Base-by-base conservation (phyloP, 768 basidiomycete species). In the Dendrothele bispora region DNA sequence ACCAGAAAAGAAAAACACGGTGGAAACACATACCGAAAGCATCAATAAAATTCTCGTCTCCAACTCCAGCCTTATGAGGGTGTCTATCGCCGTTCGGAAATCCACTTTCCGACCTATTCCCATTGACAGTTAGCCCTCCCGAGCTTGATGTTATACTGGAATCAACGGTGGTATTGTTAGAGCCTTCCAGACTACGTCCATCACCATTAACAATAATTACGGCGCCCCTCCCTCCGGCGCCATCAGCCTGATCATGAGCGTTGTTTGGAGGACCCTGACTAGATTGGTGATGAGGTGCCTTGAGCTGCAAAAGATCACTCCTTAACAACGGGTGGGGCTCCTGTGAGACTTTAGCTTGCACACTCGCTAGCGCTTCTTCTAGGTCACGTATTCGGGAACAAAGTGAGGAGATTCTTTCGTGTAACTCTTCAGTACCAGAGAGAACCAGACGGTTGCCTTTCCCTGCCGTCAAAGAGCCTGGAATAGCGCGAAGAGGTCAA, bases 351-450 rank as follows among this genome's bases (percentile, higher is more conserved):
- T 70, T 62, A 11, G 72, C 64, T 50, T 83, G 83, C 30, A 82
- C 59, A 14, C 52, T 62, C 17, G 70, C 69, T 27, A 88, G 73
- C 1, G 78, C 84, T 15, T 69, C 71, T 61, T 89, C 86, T 0
- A 88, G 75, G 35, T 78, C 74, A 25, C 76, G 78, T 46, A 83
- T 79, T n/a, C 84, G 79, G 5, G 67, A 59, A 36, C 72, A 66
- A 37, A 86, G 69, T 0, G 62, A 57, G 30, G 83, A 84, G 5
- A 87, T 81, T 52, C 77, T 76, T 41, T 79, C 78, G 61, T 89
- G 84, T 7, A 89, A 71, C 48, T 89, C 84, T 53, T 82, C 80
- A 1, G 84, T 88, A 55, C 83, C 82, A 20, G 87, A 75, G 21
- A 88, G 74, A 22, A 86, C 67, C 47, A 84, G 68, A 21, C 81